These are phyloP conservation scores for Lycium barbarum DNA, from an alignment of 257 asterid genomes.

Conservation along the genomic window DNA sequence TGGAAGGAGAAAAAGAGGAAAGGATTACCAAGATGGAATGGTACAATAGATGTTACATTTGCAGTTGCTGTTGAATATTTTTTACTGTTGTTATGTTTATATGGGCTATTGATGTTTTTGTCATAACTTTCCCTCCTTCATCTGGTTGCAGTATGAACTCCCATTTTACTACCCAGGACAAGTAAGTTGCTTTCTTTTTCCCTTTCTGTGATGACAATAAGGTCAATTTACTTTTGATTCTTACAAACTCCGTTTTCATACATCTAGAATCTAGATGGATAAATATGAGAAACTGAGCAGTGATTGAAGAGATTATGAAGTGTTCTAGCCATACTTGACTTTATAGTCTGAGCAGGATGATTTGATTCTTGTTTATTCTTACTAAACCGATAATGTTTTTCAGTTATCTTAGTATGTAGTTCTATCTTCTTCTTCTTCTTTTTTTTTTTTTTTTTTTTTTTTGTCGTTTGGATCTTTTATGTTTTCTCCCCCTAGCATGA, in stretches of 20 bases:
- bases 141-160: constrained; percentile 87
- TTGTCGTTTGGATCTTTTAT: neutral
- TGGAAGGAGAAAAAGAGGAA: constrained; percentile 95
- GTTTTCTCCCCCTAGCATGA: neutral
- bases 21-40: constrained; percentile 90
- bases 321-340: neutral
- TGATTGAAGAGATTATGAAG: constrained; percentile 9
- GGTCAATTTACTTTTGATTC: neutral
- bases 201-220: neutral
- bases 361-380: neutral
- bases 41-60: constrained; percentile 45
- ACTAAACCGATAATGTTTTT: neutral
- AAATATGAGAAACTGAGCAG: neutral
- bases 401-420: neutral
- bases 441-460: neutral
- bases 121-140: constrained; percentile 21
- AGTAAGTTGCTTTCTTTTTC: constrained; percentile 54
- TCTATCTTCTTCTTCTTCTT: neutral
- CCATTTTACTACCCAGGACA: constrained; percentile 95
- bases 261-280: neutral
- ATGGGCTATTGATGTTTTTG: neutral
- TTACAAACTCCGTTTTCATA: neutral
- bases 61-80: neutral
- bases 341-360: neutral
- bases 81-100: neutral